These are phyloP conservation scores for Elymus sibiricus DNA, from an alignment of 176 grass and related monocot species.

Conservation along the genomic window DNA sequence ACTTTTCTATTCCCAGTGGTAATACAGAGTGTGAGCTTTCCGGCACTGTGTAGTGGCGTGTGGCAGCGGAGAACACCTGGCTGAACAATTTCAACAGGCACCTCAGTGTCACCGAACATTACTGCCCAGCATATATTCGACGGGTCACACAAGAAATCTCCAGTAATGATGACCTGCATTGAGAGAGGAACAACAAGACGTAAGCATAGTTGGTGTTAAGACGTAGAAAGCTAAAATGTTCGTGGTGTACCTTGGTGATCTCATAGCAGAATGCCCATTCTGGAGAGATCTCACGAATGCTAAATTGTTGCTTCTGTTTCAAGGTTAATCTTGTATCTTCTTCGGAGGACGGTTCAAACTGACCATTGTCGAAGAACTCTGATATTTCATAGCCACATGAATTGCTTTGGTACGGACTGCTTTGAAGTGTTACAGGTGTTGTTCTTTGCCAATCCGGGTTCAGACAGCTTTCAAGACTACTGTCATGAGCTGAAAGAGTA, in stretches of 20 bases:
- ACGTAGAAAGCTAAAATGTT: background rate
- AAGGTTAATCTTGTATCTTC: conserved; percentile 40
- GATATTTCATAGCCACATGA: conserved; percentile 40
- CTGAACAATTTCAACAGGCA: conserved; percentile 83
- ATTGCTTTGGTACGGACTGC: conserved; percentile 26
- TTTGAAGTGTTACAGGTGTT: conserved; percentile 32
- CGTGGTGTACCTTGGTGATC: conserved; percentile 73
- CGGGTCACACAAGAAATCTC: conserved; percentile 73
- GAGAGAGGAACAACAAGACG: conserved; percentile 8
- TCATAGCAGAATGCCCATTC: conserved; percentile 94
- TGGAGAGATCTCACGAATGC: conserved; percentile 78
- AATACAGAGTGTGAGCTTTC: conserved; percentile 68
- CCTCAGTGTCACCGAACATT: conserved; percentile 79
- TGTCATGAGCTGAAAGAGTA: conserved; percentile 40
- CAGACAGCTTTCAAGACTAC: conserved; percentile 26
- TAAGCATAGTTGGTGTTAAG: conserved; percentile 19
- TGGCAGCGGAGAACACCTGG: conserved; percentile 83
- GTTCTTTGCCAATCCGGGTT: conserved; percentile 55
- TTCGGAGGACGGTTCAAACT: conserved; percentile 45
- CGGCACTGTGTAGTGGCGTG: conserved; percentile 59
- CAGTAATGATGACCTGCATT: conserved; percentile 85
- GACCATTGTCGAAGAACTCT: conserved; percentile 44
- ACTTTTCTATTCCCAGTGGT: conserved; percentile 77
- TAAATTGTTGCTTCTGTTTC: conserved; percentile 59
- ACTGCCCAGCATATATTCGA: conserved; percentile 53